A percentile compares a stretch with the other conserved stretches of the same genome.
These are phyloP conservation scores for Lepraria neglecta DNA, from an alignment of 495 filamentous ascomycete genomes.

Conservation along the genomic window DNA sequence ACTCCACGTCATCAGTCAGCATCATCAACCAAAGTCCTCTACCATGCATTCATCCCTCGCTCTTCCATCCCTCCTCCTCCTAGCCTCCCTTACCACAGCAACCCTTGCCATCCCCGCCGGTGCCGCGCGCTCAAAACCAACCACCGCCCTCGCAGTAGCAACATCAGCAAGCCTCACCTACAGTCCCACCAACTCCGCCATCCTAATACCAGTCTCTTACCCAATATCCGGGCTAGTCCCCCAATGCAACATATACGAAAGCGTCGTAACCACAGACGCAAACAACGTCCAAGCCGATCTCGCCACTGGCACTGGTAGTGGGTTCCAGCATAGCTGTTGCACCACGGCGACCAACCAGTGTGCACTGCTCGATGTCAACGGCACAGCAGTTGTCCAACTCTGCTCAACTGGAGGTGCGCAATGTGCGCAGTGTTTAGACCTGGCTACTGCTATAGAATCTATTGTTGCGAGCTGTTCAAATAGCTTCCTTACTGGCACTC, in stretches of 20 bases:
- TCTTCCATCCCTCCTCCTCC: no score
- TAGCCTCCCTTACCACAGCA: background rate
- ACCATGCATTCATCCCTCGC: no score
- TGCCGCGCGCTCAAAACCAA: background rate
- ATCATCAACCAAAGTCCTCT: no score
- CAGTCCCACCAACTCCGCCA: background rate
- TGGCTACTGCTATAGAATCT: background rate
- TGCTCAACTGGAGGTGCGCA: background rate
- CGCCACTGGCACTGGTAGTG: background rate
- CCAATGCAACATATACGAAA: background rate
- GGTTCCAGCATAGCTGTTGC: background rate
- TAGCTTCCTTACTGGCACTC: background rate
- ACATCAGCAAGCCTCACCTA: background rate
- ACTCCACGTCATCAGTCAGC: no score
- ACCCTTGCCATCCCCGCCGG: background rate
- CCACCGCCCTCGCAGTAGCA: background rate
- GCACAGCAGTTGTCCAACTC: background rate
- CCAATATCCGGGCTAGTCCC: background rate
- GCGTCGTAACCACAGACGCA: background rate
- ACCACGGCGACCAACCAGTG: background rate
- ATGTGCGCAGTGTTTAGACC: background rate
- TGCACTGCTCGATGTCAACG: background rate
- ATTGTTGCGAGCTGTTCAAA: background rate
- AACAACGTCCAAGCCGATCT: background rate
- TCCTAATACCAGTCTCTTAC: slow-evolving; percentile 2